Percentiles rank a stretch among this genome's conserved stretches.
These are phyloP conservation scores for Gossypium raimondii DNA, from an alignment of 345 rosid genomes.

Conservation along the genomic window DNA sequence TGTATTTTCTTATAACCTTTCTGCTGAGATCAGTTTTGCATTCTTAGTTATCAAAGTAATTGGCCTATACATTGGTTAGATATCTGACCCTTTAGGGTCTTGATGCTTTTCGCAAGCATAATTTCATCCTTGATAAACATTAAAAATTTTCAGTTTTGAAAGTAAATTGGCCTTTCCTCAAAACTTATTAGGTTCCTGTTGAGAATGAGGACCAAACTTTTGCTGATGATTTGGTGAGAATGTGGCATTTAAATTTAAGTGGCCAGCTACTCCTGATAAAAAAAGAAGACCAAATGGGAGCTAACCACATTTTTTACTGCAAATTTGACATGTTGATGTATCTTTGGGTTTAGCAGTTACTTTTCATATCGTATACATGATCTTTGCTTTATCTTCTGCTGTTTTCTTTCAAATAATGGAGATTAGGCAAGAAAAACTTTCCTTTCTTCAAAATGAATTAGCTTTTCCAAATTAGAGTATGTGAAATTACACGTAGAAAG, in stretches of 20 bases:
- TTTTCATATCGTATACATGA: neutral
- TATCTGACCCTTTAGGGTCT: too few relatives aligned
- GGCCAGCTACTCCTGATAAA: neutral
- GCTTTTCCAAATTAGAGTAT: neutral
- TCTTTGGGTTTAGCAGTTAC: neutral
- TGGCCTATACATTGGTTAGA: too few relatives aligned
- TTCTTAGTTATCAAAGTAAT: too few relatives aligned
- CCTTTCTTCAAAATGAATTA: conserved; percentile 6
- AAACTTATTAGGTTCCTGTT: too few relatives aligned
- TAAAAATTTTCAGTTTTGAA: too few relatives aligned
- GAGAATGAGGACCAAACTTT: neutral
- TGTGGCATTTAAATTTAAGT: neutral
- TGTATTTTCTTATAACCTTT: too few relatives aligned
- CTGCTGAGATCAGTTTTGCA: too few relatives aligned
- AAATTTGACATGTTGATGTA: neutral
- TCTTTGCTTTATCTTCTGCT: neutral
- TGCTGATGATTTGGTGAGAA: neutral
- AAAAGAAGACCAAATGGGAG: neutral
- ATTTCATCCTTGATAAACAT: too few relatives aligned
- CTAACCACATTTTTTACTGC: neutral
- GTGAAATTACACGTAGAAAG: neutral
- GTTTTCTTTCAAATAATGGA: neutral
- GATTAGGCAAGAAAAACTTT: neutral
- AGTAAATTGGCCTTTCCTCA: too few relatives aligned
- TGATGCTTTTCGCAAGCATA: too few relatives aligned